Evolutionary conservation across 768 basidiomycete species (phyloP).

Genomic region (Serendipita sp.): DNA sequence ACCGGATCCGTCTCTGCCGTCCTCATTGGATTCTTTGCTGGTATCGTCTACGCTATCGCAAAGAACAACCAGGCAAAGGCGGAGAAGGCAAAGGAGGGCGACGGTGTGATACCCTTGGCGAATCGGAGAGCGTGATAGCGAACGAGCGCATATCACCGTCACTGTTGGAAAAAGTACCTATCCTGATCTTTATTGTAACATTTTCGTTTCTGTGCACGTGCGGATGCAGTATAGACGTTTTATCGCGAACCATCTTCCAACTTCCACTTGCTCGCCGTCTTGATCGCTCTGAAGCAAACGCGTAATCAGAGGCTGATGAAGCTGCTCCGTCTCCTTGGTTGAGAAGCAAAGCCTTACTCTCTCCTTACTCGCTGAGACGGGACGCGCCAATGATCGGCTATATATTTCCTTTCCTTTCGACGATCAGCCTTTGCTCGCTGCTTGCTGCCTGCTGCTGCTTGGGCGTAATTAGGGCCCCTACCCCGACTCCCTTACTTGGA

Average conservation of each 20-base stretch:
- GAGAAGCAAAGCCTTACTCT: too few species aligned
- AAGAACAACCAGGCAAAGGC: constrained; percentile 83
- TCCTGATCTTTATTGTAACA: background rate
- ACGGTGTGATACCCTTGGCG: constrained; percentile 43
- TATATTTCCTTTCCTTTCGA: too few species aligned
- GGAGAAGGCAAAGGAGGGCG: constrained; percentile 35
- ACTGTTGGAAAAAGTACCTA: background rate
- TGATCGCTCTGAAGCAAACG: background rate
- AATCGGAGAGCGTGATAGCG: constrained; percentile 9
- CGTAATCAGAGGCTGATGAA: too few species aligned
- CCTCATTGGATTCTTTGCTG: constrained; percentile 76
- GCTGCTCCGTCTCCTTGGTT: too few species aligned
- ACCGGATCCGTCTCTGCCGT: constrained; percentile 80
- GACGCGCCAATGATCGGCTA: too few species aligned
- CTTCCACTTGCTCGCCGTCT: background rate
- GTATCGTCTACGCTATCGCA: constrained; percentile 80
- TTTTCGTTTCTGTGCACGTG: background rate
- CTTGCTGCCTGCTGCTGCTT: too few species aligned
- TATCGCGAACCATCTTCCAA: background rate
- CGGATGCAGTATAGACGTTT: background rate
- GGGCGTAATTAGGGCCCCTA: constrained; percentile 1
- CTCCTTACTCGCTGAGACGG: too few species aligned
- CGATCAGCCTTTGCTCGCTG: too few species aligned
- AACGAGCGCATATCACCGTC: background rate
- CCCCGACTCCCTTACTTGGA: background rate